These are phyloP conservation scores for Miamiensis avidus DNA, from an alignment of 169 alveolate genomes.

Conservation along the genomic window DNA sequence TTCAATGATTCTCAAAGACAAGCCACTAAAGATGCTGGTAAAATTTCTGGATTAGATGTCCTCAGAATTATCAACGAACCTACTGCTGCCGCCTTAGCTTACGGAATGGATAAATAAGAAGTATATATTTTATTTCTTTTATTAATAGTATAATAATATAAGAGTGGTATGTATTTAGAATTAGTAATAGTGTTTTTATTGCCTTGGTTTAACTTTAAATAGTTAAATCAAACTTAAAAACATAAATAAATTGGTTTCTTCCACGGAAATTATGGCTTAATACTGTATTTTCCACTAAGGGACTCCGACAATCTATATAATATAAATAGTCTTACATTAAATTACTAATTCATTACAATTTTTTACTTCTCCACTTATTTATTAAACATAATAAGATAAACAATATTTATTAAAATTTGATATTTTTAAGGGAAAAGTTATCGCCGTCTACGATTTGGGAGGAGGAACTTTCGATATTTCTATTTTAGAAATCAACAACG, in stretches of 20 bases:
- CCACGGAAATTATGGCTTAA: neutral
- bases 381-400: no score
- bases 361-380: neutral
- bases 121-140: neutral
- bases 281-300: neutral
- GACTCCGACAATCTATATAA: neutral
- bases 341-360: neutral
- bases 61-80: conserved; percentile 99
- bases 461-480: conserved; percentile 99
- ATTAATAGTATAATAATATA: no score
- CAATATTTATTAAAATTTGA: no score
- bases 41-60: conserved; percentile 95
- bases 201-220: neutral
- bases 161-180: neutral
- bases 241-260: neutral
- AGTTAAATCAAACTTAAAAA: neutral
- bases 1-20: conserved; percentile 97
- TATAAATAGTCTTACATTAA: no score
- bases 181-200: neutral
- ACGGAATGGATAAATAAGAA: conserved; percentile 97
- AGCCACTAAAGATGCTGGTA: conserved; percentile 98
- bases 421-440: conserved; percentile 79
- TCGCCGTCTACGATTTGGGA: conserved; percentile 92
- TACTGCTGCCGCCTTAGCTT: conserved; percentile 99
- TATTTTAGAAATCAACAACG: conserved; percentile 96